Base-by-base conservation (phyloP, 2,329 filamentous ascomycete species). In the Beauveria varroae region DNA sequence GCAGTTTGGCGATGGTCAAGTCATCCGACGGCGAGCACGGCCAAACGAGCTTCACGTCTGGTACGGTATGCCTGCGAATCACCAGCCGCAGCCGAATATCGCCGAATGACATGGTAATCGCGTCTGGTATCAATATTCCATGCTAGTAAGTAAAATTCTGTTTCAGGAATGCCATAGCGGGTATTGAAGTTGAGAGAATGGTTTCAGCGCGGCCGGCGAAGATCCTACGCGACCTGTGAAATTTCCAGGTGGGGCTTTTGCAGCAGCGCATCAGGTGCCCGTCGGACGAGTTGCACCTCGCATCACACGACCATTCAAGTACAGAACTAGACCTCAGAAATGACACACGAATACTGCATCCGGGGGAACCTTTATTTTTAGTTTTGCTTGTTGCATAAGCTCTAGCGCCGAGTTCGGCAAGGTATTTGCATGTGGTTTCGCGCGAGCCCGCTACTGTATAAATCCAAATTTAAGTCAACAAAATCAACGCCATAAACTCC, bases 41-140 rank as follows among this genome's bases (percentile, higher is more conserved):
- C 86, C 90, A 93, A 46, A 93, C 78, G 60, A 95, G 81, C 65
- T 85, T 84, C 60, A 86, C 83, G 46, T 89, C 82, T 8, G 91
- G 91, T 26, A 95, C 80, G 49, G 81, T 84, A 73, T 93, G 85
- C 62, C 91, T 87, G 65, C 86, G 84, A 59, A 96, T 84, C 41
- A 84, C 79, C 53, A 96, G 77, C 65, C 88, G 87, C 63, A 96
- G 81, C 69, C 91, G 89, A 81, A 95, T 73, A 56, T 69, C 68
- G 60, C 69, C 68, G 46, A 68, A 64, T 40, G 71, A 65, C 73
- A 74, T 75, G 51, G 12, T 58, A 20, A 34, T 26, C 40, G 57
- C 34, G 44, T 40, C 22, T 30, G 18, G 46, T 54, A n/a, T 41
- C 58, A 61, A 18, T 40, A 47, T 22, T 24, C 37, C 57, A 60